Percentiles rank a stretch among this genome's conserved stretches.
Conservation (phyloP, 2,329 filamentous ascomycete species). For the Camptophora hylomeconis region DNA sequence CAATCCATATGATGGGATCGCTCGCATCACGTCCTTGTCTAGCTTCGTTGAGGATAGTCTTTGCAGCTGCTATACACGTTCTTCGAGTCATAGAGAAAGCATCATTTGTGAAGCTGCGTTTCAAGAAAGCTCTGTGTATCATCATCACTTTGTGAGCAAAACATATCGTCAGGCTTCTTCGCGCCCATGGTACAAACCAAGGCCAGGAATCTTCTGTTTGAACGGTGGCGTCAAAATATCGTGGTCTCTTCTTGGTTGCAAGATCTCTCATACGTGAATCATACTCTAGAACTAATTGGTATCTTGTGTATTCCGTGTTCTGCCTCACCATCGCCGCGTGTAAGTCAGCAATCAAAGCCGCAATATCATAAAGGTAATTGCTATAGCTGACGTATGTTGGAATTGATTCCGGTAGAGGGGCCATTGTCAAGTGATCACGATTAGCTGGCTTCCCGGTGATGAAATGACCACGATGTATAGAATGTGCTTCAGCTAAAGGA, state of each 20-base stretch:
- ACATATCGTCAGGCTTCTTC: conserved; percentile 26
- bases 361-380: conserved; percentile 26
- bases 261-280: conserved; percentile 25
- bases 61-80: conserved; percentile 28
- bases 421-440: conserved; percentile 24
- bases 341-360: conserved; percentile 24
- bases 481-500: conserved; percentile 26
- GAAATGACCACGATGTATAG: conserved; percentile 24
- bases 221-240: conserved; percentile 23
- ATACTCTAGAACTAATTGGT: conserved; percentile 28
- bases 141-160: conserved; percentile 16
- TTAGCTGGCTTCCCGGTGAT: conserved; percentile 22
- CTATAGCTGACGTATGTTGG: conserved; percentile 26
- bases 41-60: conserved; percentile 27
- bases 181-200: conserved; percentile 27
- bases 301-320: conserved; percentile 25
- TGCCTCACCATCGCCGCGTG: conserved; percentile 25
- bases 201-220: conserved; percentile 26
- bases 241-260: conserved; percentile 23
- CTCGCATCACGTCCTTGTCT: conserved; percentile 20
- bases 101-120: conserved; percentile 27
- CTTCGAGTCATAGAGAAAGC: conserved; percentile 30
- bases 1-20: conserved; percentile 31
- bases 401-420: conserved; percentile 7
- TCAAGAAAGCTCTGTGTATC: conserved; percentile 25